These are phyloP conservation scores for Podila verticillata DNA, from an alignment of 192 early-diverging fungal species.

Conservation along the genomic window DNA sequence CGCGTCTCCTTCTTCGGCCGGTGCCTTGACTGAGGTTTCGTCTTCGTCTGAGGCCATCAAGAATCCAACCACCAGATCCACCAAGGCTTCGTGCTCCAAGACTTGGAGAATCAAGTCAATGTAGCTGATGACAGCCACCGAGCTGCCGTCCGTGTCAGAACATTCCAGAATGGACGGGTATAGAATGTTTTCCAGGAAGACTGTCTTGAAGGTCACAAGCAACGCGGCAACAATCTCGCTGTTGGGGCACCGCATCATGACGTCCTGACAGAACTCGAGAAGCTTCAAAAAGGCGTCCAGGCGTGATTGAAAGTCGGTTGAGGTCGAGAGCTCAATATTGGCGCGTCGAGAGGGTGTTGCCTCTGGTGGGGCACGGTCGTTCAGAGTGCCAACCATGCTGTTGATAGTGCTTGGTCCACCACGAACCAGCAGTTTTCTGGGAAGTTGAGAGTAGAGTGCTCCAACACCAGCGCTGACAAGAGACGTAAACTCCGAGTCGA, in stretches of 20 bases:
- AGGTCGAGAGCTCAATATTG: slow-evolving; percentile 65
- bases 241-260: slow-evolving; percentile 77
- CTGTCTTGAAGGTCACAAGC: slow-evolving; percentile 72
- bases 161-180: slow-evolving; percentile 86
- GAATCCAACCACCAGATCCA: slow-evolving; percentile 79
- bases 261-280: slow-evolving; percentile 77
- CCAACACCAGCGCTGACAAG: slow-evolving; percentile 87
- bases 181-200: slow-evolving; percentile 88
- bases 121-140: slow-evolving; percentile 90
- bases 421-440: slow-evolving; percentile 74
- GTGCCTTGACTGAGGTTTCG: slow-evolving; percentile 12
- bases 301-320: slow-evolving; percentile 69
- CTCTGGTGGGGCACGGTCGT: slow-evolving; percentile 53
- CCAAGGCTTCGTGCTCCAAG: slow-evolving; percentile 78
- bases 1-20: slow-evolving; percentile 45
- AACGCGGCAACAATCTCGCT: slow-evolving; percentile 66
- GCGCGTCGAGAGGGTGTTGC: slow-evolving; percentile 22
- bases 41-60: slow-evolving; percentile 75
- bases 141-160: slow-evolving; percentile 92
- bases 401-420: slow-evolving; percentile 51
- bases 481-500: slow-evolving; percentile 83
- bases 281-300: slow-evolving; percentile 75
- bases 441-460: slow-evolving; percentile 90
- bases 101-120: slow-evolving; percentile 84
- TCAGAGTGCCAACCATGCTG: slow-evolving; percentile 53